A percentile compares a stretch with the other conserved stretches of the same genome.
Conservation (phyloP, 371 early-diverging fungal species). For the Mortierella sp. region DNA sequence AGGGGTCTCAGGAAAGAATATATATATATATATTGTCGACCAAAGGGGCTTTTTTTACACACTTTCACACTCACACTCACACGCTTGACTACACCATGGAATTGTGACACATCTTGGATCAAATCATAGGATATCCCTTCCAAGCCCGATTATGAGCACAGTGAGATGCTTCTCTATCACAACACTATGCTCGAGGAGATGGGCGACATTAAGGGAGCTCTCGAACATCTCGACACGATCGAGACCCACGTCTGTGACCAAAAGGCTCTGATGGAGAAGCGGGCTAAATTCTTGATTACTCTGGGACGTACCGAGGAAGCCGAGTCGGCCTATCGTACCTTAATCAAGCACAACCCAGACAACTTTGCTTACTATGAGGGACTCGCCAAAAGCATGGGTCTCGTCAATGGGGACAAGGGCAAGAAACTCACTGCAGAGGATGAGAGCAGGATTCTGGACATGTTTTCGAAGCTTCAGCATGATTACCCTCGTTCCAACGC, state of each 20-base stretch:
- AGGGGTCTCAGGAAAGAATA: too few species aligned
- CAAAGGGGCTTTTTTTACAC: background rate
- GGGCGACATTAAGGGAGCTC: constrained; percentile 79
- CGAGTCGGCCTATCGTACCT: constrained; percentile 73
- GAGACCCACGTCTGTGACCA: constrained; percentile 78
- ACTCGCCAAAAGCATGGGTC: constrained; percentile 65
- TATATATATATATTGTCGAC: too few species aligned
- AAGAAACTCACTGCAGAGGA: constrained; percentile 53
- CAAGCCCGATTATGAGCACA: constrained; percentile 73
- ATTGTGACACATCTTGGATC: background rate
- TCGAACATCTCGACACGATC: constrained; percentile 79
- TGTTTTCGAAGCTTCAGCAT: constrained; percentile 70
- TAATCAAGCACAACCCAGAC: constrained; percentile 88
- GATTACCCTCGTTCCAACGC: constrained; percentile 88
- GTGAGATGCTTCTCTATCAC: constrained; percentile 83
- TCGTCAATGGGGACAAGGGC: constrained; percentile 2
- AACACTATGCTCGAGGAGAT: constrained; percentile 82
- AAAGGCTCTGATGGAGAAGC: constrained; percentile 78
- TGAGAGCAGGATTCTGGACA: constrained; percentile 46
- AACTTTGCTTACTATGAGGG: constrained; percentile 75
- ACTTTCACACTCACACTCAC: background rate
- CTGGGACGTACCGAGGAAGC: constrained; percentile 77
- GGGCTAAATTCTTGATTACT: constrained; percentile 73
- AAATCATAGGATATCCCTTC: constrained; percentile 58
- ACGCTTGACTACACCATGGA: background rate